Evolutionary conservation across 1,284 basidiomycete species (phyloP).

Genomic region (Sphagnurus paluster): DNA sequence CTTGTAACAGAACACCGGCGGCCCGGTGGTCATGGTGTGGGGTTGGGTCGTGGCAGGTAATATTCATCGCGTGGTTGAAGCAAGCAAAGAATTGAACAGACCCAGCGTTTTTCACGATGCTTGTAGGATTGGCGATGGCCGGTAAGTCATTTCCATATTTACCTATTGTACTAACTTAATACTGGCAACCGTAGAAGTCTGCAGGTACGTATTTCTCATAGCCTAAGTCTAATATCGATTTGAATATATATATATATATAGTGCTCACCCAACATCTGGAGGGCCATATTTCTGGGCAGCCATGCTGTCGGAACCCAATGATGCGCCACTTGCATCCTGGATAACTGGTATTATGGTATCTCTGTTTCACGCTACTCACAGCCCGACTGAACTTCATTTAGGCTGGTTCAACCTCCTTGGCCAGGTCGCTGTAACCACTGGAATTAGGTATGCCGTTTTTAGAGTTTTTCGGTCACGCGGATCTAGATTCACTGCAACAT

Average conservation of each 20-base stretch:
- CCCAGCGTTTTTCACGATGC: constrained; percentile 61
- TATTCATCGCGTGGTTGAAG: constrained; percentile 16
- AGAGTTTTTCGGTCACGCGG: too few relatives aligned
- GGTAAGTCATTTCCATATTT: constrained; percentile 36
- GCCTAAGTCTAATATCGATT: not conserved
- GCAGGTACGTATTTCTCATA: constrained; percentile 39
- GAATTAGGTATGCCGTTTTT: constrained; percentile 50
- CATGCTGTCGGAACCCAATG: constrained; percentile 57
- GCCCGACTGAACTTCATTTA: too few relatives aligned
- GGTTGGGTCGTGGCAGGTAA: constrained; percentile 68
- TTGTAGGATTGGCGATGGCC: constrained; percentile 70
- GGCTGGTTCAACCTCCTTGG: constrained; percentile 77
- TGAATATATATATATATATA: constrained; percentile 16
- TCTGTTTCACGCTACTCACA: too few relatives aligned
- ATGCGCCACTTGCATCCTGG: constrained; percentile 68
- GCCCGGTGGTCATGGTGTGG: constrained; percentile 74
- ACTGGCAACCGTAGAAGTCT: constrained; percentile 46
- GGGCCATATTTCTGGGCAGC: constrained; percentile 79
- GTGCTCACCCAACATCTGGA: constrained; percentile 72
- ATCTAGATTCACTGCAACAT: not conserved
- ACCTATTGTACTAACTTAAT: not conserved
- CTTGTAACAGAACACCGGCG: constrained; percentile 58
- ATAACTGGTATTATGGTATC: constrained; percentile 44
- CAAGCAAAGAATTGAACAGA: not conserved
- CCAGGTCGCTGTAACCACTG: constrained; percentile 76